Conservation (phyloP, 2,329 filamentous ascomycete genomes). For the Alternaria atra region DNA sequence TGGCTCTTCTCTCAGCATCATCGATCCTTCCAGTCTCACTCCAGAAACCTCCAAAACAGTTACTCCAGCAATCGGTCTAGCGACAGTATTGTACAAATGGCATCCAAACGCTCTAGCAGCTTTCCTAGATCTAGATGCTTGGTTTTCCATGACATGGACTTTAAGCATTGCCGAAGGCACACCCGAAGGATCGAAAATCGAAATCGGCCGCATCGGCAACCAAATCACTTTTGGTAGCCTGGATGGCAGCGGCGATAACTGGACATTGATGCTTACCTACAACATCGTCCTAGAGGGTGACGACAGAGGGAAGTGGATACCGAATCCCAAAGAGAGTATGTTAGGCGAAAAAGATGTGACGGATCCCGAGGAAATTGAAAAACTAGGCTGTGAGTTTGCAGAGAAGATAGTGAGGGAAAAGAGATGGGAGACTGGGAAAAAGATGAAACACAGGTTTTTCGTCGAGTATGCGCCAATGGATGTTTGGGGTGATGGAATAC, state of each 20-base stretch:
- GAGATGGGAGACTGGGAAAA: conserved; percentile 29
- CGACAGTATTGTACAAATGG: conserved; percentile 33
- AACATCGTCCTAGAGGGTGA: conserved; percentile 15
- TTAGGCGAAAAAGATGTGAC: conserved; percentile 25
- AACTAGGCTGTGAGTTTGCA: conserved; percentile 9
- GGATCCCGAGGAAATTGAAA: conserved; percentile 17
- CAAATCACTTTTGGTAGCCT: conserved; percentile 36
- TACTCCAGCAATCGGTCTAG: conserved; percentile 23
- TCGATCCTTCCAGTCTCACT: conserved; percentile 8
- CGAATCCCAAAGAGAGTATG: conserved; percentile 34
- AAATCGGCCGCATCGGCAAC: conserved; percentile 33
- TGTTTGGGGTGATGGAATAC: conserved; percentile 35
- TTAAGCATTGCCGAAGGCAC: conserved; percentile 15
- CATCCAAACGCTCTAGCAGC: conserved; percentile 26
- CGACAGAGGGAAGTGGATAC: conserved; percentile 26
- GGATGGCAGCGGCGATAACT: conserved; percentile 26
- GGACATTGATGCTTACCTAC: conserved; percentile 33
- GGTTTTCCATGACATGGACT: conserved; percentile 37
- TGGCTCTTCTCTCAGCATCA: conserved; percentile 15
- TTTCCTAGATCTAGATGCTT: conserved; percentile 35
- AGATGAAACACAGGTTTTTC: conserved; percentile 27
- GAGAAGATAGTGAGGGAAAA: conserved; percentile 6
- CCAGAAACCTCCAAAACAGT: conserved; percentile 4
- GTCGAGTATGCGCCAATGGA: conserved; percentile 40
- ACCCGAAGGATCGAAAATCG: conserved; percentile 22